Evolutionary conservation across 2,329 filamentous ascomycete genomes (phyloP), one percentile per base, ranked within the genome.

Genomic region (Colletotrichum brevisporum): DNA sequence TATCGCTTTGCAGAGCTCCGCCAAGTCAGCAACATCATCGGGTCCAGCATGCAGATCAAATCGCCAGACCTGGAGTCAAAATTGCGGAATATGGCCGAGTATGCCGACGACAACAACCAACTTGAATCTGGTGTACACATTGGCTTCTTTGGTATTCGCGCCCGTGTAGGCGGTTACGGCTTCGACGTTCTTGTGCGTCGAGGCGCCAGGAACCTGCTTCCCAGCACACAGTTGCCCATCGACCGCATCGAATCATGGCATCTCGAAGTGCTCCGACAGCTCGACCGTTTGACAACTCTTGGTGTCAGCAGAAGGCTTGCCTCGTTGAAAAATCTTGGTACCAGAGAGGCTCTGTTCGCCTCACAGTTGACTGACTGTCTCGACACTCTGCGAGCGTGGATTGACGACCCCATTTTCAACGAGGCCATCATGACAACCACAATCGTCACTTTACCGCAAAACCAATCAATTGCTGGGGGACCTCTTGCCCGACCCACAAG

Each of bases 1-100:
- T 97, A 91, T 78, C 89, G 92, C n/a, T 97, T 97, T 74, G 92
- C 92, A 2, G 86, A 89, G 41, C 81, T 90, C 13, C 86, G 86
- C 64, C 90, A 94, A 70, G 91, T 97, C 31, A 86, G 89, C 13
- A 85, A 88, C 18, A 88, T 89, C 50, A 89, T 97, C 71, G 88
- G 91, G 24, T 85, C 89, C 26, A 91, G 89, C 71, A 91, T 97
- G 85, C 92, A 95, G 75, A 90, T 97, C 64, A 86, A 90, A 54
- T 84, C 85, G 2, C 80, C 83, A 1, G 87, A 89, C n/a, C 82
- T 97, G 3, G 84, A 87, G 52, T 77, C 79, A 6, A 89, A 90
- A 64, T 82, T 97, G 13, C 81, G 83, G 10, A 85, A 86, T 31
- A 92, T 97, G 86, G 86, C 88, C 16, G 83, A 81, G 18, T 92